Conservation (phyloP, 2,329 filamentous ascomycete genomes). For the Davidsoniella eucalypti region DNA sequence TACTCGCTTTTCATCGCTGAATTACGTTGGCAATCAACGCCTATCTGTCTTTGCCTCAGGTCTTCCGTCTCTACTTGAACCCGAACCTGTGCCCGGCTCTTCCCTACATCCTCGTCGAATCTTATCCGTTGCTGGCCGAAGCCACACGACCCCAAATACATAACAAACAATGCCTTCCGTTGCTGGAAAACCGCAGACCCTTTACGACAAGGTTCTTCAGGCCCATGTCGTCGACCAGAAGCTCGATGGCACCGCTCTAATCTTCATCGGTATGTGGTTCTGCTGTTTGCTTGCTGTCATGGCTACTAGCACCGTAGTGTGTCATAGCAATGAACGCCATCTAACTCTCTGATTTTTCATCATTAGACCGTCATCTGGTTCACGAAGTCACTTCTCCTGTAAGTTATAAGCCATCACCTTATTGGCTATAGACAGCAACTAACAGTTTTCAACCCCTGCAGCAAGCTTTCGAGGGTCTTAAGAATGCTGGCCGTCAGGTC, state of each 20-base stretch:
- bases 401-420: slow-evolving; percentile 22
- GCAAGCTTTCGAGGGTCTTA: slow-evolving; percentile 95
- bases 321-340: background rate
- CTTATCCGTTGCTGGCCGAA: background rate
- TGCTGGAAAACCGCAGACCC: slow-evolving; percentile 57
- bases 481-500: slow-evolving; percentile 74
- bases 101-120: slow-evolving; percentile 4
- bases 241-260: slow-evolving; percentile 76
- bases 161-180: slow-evolving; percentile 54
- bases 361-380: slow-evolving; percentile 74
- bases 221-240: slow-evolving; percentile 92
- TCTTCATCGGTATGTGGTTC: slow-evolving; percentile 69
- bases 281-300: background rate
- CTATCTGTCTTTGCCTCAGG: background rate
- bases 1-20: slow-evolving; percentile 6
- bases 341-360: background rate
- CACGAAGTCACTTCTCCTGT: slow-evolving; percentile 97
- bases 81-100: background rate
- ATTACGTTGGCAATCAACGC: background rate
- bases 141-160: background rate
- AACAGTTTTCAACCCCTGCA: slow-evolving; percentile 22
- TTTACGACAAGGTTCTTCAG: slow-evolving; percentile 96
- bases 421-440: slow-evolving; percentile 7
- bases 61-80: background rate
- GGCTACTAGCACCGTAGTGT: background rate